These are phyloP conservation scores for Diaporthe sp. DNA, from an alignment of 2,329 filamentous ascomycete species.

Conservation along the genomic window DNA sequence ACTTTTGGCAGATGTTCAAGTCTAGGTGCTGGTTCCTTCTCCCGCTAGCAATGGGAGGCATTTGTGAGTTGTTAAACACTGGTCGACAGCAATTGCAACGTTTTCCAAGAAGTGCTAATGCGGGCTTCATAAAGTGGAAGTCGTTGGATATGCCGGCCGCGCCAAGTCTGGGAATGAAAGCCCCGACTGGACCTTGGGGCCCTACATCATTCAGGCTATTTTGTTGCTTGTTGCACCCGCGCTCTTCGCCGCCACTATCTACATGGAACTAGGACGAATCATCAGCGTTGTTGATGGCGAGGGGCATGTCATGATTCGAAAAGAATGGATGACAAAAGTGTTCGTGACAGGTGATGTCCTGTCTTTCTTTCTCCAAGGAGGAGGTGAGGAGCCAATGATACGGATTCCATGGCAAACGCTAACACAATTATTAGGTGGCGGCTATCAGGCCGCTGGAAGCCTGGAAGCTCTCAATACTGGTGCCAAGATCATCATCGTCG, in stretches of 20 bases:
- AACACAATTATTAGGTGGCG: neutral
- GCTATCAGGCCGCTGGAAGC: neutral
- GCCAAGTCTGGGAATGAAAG: slow-evolving; percentile 7
- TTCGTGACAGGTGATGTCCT: slow-evolving; percentile 25
- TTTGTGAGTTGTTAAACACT: slow-evolving; percentile 49
- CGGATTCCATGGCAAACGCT: neutral
- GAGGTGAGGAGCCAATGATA: neutral
- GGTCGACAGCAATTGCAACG: too few relatives aligned
- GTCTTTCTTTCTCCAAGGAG: slow-evolving; percentile 22
- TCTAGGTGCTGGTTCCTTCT: slow-evolving; percentile 61
- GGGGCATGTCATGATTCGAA: slow-evolving; percentile 1
- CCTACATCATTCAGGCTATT: slow-evolving; percentile 25
- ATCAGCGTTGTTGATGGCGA: slow-evolving; percentile 19
- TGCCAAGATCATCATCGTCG: slow-evolving; percentile 42
- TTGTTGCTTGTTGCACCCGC: slow-evolving; percentile 28
- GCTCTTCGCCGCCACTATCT: slow-evolving; percentile 27
- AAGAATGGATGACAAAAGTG: slow-evolving; percentile 25
- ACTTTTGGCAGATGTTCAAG: slow-evolving; percentile 50
- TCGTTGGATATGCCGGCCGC: slow-evolving; percentile 21
- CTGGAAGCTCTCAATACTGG: slow-evolving; percentile 33
- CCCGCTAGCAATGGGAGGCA: slow-evolving; percentile 61
- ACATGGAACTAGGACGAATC: slow-evolving; percentile 28
- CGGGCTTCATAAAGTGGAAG: neutral
- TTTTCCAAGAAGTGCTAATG: neutral
- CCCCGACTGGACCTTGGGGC: slow-evolving; percentile 15